Conservation (phyloP, 2,329 filamentous ascomycete species). For the Raffaelea ambrosiae region DNA sequence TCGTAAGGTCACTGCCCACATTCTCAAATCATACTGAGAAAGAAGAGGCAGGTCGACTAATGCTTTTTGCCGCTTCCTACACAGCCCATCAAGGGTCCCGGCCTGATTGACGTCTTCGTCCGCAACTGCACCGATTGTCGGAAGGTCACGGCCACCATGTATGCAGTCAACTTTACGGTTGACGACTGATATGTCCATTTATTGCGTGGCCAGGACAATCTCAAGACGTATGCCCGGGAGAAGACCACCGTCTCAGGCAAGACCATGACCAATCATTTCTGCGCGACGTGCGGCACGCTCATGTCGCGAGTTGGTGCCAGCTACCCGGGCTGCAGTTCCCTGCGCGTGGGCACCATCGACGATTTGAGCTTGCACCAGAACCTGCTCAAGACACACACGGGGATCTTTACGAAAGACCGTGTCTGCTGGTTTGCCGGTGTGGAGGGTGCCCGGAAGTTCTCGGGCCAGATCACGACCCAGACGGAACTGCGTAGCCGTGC, state of each 20-base stretch:
- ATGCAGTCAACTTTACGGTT: slow-evolving; percentile 49
- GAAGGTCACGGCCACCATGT: slow-evolving; percentile 56
- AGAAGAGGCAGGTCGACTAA: too few relatives aligned
- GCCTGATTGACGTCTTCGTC: slow-evolving; percentile 40
- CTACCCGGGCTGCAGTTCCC: slow-evolving; percentile 30
- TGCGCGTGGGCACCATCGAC: slow-evolving; percentile 42
- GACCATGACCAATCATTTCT: slow-evolving; percentile 55
- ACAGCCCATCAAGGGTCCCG: slow-evolving; percentile 36
- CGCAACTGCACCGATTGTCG: slow-evolving; percentile 55
- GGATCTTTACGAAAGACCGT: slow-evolving; percentile 35
- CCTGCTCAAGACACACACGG: slow-evolving; percentile 34
- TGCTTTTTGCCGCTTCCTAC: too few relatives aligned
- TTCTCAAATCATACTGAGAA: too few relatives aligned
- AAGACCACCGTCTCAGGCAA: slow-evolving; percentile 37
- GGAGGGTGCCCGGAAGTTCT: not conserved
- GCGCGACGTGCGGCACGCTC: slow-evolving; percentile 45
- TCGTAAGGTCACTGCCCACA: slow-evolving; percentile 16
- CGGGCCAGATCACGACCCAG: too few relatives aligned
- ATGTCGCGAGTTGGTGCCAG: slow-evolving; percentile 35
- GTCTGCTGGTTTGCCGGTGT: slow-evolving; percentile 17
- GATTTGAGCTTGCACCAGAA: slow-evolving; percentile 40
- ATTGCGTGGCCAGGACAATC: slow-evolving; percentile 40
- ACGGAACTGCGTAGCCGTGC: not conserved
- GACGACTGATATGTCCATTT: slow-evolving; percentile 34
- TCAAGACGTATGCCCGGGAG: slow-evolving; percentile 35